phyloP scores from a whole-genome alignment of 2,329 filamentous ascomycete genomes.

The Colletotrichum simmondsii region DNA sequence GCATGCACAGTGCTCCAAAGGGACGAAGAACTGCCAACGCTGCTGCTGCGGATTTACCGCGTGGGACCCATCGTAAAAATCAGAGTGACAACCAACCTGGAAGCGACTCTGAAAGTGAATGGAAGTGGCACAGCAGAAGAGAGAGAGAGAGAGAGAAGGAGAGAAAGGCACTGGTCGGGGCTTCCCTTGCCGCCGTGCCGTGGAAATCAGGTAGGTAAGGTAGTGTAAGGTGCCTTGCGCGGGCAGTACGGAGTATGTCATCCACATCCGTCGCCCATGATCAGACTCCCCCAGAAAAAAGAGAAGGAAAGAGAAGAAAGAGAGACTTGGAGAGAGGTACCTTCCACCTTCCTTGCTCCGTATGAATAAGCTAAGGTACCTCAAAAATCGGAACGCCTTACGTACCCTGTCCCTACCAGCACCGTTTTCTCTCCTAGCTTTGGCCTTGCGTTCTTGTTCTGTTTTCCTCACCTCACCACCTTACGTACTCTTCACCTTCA shows the following conservation, averaged over 20 bases:
- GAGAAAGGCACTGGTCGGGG: background rate
- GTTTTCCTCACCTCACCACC: background rate
- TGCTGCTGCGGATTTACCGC: background rate
- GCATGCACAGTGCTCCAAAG: background rate
- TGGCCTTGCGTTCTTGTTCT: background rate
- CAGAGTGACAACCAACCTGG: no score
- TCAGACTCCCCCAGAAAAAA: background rate
- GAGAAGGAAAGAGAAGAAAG: background rate
- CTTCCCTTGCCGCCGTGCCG: background rate
- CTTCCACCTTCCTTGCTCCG: background rate
- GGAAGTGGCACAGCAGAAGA: background rate
- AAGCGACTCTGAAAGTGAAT: background rate
- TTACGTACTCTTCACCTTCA: background rate
- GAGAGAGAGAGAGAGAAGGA: background rate
- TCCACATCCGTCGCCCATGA: background rate
- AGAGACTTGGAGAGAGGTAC: background rate
- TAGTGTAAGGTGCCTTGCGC: no score
- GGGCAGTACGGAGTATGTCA: background rate
- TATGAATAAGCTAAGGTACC: background rate
- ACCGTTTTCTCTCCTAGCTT: background rate
- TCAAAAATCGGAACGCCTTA: background rate
- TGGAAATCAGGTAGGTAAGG: background rate
- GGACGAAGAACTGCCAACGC: background rate
- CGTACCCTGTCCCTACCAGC: background rate
- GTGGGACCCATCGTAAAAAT: background rate